phyloP scores from a whole-genome alignment of 352 stramenopile genomes.

The Globisporangium polare region DNA sequence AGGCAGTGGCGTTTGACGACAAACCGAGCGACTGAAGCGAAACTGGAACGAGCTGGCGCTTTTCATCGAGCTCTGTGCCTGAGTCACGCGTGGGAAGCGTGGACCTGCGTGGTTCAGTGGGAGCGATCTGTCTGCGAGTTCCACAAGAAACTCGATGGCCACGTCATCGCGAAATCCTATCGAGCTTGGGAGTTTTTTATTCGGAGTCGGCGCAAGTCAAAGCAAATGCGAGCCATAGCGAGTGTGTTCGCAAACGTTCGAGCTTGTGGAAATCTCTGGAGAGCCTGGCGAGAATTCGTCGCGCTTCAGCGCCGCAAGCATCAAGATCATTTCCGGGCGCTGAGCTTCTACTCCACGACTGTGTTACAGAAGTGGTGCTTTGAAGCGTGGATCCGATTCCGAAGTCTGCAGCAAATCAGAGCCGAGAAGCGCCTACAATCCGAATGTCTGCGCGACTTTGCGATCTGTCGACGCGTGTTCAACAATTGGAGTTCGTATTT shows the following conservation, averaged over 20 bases:
- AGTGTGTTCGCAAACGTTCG: conserved; percentile 6
- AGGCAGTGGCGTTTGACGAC: conserved; percentile 5
- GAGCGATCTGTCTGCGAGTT: conserved; percentile 9
- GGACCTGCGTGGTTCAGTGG: conserved; percentile 18
- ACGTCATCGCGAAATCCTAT: conserved; percentile 1
- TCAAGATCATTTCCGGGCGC: conserved; percentile 20
- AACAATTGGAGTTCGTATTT: conserved; percentile 4
- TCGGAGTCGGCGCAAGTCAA: conserved; percentile 5
- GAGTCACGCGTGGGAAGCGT: conserved; percentile 22
- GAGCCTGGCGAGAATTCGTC: conserved; percentile 21
- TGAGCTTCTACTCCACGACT: conserved; percentile 26
- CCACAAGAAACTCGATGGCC: conserved; percentile 6
- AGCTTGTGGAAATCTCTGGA: conserved; percentile 14
- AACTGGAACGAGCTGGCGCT: conserved; percentile 17
- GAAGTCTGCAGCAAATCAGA: background rate
- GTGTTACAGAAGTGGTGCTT: conserved; percentile 24
- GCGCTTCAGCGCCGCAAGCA: conserved; percentile 19
- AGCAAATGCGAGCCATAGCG: conserved; percentile 1
- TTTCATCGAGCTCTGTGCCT: conserved; percentile 17
- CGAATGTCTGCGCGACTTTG: background rate
- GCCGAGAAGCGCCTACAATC: background rate
- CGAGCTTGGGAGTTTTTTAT: conserved; percentile 14
- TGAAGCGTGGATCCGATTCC: conserved; percentile 6
- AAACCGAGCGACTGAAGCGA: conserved; percentile 3
- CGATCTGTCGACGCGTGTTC: background rate